phyloP scores from a whole-genome alignment of 179 eudicot species.

The Heliamphora pulchella region DNA sequence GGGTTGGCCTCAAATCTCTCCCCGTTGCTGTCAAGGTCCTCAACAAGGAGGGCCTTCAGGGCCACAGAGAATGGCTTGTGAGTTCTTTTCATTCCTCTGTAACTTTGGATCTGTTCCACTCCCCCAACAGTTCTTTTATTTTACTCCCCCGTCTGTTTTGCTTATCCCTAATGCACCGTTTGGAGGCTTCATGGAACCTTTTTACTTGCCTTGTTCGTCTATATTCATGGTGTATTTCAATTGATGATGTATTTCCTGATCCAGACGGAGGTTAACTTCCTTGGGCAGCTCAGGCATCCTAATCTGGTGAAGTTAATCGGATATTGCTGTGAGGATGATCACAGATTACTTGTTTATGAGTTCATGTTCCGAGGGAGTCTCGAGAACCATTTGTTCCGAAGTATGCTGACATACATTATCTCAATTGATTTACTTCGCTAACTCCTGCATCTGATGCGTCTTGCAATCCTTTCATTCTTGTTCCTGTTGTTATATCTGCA shows the following conservation, averaged over 20 bases:
- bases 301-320: slow-evolving; percentile 70
- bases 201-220: background rate
- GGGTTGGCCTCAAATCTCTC: slow-evolving; percentile 69
- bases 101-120: background rate
- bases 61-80: slow-evolving; percentile 75
- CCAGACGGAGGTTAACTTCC: slow-evolving; percentile 71
- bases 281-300: slow-evolving; percentile 69
- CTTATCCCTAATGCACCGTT: background rate
- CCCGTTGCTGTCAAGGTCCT: slow-evolving; percentile 79
- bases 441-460: background rate
- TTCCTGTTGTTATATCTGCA: background rate
- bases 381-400: slow-evolving; percentile 69
- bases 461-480: background rate
- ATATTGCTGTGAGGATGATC: slow-evolving; percentile 76
- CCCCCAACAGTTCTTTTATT: background rate
- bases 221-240: no score
- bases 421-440: background rate
- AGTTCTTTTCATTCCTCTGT: slow-evolving; percentile 13
- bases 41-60: slow-evolving; percentile 70
- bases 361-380: slow-evolving; percentile 79
- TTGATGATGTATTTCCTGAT: background rate
- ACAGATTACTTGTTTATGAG: slow-evolving; percentile 64
- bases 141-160: background rate
- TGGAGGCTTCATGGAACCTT: background rate
- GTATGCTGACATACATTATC: slow-evolving; percentile 23